Percentiles rank a stretch among this genome's conserved stretches.
These are phyloP conservation scores for Vicia faba DNA, from an alignment of 306 rosid species.

Conservation along the genomic window DNA sequence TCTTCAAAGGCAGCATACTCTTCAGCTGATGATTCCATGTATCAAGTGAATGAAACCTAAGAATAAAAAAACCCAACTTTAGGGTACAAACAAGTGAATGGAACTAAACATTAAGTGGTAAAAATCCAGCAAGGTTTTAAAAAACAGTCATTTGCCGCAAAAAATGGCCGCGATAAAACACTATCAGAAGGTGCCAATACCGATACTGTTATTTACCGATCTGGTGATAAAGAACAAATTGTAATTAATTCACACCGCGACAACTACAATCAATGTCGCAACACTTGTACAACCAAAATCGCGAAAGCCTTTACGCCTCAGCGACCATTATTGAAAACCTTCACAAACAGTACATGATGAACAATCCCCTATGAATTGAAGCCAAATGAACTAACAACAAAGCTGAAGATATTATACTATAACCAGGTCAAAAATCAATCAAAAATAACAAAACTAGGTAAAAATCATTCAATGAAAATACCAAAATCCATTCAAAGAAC, in stretches of 20 bases:
- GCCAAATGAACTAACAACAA: neutral
- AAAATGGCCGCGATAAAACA: no score
- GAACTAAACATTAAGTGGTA: neutral
- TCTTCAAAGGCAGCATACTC: conserved; percentile 66
- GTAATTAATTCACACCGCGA: no score
- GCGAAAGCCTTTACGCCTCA: no score
- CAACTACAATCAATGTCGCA: no score
- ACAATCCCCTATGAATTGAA: neutral
- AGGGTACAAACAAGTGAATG: neutral
- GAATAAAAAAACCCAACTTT: conserved; percentile 16
- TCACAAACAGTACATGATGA: no score
- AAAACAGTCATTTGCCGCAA: no score
- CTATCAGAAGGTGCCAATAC: no score
- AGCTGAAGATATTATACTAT: neutral
- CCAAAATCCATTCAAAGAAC: neutral
- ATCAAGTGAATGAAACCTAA: conserved; percentile 38
- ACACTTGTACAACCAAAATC: no score
- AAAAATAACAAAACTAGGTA: neutral
- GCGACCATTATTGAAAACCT: no score
- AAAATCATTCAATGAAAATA: neutral
- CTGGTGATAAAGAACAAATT: no score
- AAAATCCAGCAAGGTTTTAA: no score
- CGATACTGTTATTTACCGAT: no score
- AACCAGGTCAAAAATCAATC: neutral
- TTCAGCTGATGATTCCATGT: conserved; percentile 56